These are phyloP conservation scores for Sophora flavescens DNA, from an alignment of 306 rosid genomes.

Conservation along the genomic window DNA sequence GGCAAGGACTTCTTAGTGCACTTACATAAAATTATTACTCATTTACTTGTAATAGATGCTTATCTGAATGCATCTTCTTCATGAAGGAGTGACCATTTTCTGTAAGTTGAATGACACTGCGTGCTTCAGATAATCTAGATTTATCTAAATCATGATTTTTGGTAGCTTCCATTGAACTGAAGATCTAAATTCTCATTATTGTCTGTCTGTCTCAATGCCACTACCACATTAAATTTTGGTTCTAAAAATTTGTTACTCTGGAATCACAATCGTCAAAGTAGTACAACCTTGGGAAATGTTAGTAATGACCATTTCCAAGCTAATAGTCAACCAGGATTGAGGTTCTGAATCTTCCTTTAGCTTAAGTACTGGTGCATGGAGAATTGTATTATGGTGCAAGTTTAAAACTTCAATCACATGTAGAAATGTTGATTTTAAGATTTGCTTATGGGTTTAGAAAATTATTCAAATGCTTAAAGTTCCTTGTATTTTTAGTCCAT, in stretches of 20 bases:
- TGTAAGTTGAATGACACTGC: slow-evolving; percentile 37
- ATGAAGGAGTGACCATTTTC: slow-evolving; percentile 17
- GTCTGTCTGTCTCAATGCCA: neutral
- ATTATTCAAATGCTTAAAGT: slow-evolving; percentile 14
- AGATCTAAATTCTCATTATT: slow-evolving; percentile 10
- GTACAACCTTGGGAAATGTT: neutral
- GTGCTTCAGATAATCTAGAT: slow-evolving; percentile 33
- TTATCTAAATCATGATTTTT: slow-evolving; percentile 36
- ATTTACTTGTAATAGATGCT: slow-evolving; percentile 4
- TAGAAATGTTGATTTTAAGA: slow-evolving; percentile 13
- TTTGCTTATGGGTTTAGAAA: slow-evolving; percentile 15
- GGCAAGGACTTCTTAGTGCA: slow-evolving; percentile 12
- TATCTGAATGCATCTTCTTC: slow-evolving; percentile 11
- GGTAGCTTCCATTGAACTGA: slow-evolving; percentile 20
- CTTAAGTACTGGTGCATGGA: slow-evolving; percentile 12
- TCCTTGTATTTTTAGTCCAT: slow-evolving; percentile 27
- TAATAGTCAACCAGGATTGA: slow-evolving; percentile 20
- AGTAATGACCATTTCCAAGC: slow-evolving; percentile 18
- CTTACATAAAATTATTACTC: slow-evolving; percentile 13
- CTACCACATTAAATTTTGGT: slow-evolving; percentile 13
- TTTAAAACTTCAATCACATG: slow-evolving; percentile 14
- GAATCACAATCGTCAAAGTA: slow-evolving; percentile 11
- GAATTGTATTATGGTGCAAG: slow-evolving; percentile 9
- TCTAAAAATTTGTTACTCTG: neutral
- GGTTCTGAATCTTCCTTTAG: slow-evolving; percentile 33